Evolutionary conservation across 257 asterid genomes (phyloP).

Genomic region (Penstemon newberryi): DNA sequence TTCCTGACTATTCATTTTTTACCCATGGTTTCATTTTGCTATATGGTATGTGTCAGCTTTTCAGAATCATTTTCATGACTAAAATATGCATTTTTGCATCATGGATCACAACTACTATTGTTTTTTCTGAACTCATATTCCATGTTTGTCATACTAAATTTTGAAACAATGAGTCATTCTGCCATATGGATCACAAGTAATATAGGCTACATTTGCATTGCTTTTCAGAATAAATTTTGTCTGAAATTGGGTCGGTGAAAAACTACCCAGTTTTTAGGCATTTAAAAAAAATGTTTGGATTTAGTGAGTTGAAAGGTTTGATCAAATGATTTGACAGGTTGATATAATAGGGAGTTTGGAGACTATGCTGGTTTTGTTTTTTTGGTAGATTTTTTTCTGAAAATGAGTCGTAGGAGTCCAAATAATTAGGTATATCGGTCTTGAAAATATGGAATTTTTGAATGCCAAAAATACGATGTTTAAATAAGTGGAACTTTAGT

Average conservation of each 20-base stretch:
- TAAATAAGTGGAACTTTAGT: background rate
- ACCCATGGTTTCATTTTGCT: constrained; percentile 7
- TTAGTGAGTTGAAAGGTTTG: background rate
- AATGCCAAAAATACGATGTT: too few species aligned
- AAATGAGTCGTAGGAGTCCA: background rate
- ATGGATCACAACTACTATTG: background rate
- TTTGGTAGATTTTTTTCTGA: background rate
- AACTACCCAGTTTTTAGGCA: background rate
- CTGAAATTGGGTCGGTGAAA: background rate
- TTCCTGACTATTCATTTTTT: constrained; percentile 2
- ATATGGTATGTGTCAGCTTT: constrained; percentile 8
- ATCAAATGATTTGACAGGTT: constrained; percentile 1
- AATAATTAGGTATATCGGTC: too few species aligned
- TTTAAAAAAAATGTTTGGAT: background rate
- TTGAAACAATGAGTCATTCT: background rate
- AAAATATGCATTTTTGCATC: constrained; percentile 18
- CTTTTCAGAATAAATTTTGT: too few species aligned
- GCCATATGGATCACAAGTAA: background rate
- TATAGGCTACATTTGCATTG: background rate
- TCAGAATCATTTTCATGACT: constrained; percentile 1
- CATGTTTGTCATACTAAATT: background rate
- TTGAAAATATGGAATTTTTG: too few species aligned
- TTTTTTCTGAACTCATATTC: background rate
- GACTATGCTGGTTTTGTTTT: background rate
- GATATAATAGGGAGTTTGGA: background rate